Conservation (phyloP, 2,329 filamentous ascomycete species). For the Aspergillus flavus region DNA sequence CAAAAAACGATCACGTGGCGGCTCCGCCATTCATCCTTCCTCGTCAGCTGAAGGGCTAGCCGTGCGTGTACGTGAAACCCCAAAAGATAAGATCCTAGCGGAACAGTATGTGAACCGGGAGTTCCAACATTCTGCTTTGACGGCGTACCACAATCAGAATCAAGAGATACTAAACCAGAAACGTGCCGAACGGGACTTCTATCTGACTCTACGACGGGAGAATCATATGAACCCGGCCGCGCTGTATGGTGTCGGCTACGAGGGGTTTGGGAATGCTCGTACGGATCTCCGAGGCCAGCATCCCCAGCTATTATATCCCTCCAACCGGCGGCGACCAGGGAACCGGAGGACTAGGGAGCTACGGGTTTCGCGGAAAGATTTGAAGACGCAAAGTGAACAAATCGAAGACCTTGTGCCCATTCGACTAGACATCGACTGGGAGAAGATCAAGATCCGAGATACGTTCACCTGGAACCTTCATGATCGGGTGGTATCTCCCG, state of each 20-base stretch:
- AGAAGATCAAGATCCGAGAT: slow-evolving; percentile 92
- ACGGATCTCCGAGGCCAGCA: slow-evolving; percentile 71
- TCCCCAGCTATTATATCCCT: slow-evolving; percentile 76
- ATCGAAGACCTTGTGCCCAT: slow-evolving; percentile 90
- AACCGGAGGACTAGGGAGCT: slow-evolving; percentile 73
- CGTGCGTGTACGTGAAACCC: slow-evolving; percentile 45
- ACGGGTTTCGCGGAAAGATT: slow-evolving; percentile 76
- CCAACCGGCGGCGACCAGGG: slow-evolving; percentile 73
- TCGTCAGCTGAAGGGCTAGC: slow-evolving; percentile 32
- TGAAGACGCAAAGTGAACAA: slow-evolving; percentile 83
- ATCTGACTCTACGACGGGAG: slow-evolving; percentile 65
- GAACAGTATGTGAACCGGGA: slow-evolving; percentile 69
- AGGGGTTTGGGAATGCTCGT: slow-evolving; percentile 82
- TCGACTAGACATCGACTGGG: slow-evolving; percentile 89
- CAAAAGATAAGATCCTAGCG: slow-evolving; percentile 55
- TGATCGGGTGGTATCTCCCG: slow-evolving; percentile 77
- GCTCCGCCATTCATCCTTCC: slow-evolving; percentile 54
- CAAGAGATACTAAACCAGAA: slow-evolving; percentile 64
- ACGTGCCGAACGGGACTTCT: slow-evolving; percentile 70
- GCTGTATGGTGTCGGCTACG: slow-evolving; percentile 73
- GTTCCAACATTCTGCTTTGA: slow-evolving; percentile 59
- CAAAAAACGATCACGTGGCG: slow-evolving; percentile 63
- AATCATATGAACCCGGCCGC: slow-evolving; percentile 59
- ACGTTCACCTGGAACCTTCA: slow-evolving; percentile 99
- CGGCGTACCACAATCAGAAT: slow-evolving; percentile 54